Evolutionary conservation across 805 yeast genomes (phyloP).

Genomic region (Yamadazyma philogaea): DNA sequence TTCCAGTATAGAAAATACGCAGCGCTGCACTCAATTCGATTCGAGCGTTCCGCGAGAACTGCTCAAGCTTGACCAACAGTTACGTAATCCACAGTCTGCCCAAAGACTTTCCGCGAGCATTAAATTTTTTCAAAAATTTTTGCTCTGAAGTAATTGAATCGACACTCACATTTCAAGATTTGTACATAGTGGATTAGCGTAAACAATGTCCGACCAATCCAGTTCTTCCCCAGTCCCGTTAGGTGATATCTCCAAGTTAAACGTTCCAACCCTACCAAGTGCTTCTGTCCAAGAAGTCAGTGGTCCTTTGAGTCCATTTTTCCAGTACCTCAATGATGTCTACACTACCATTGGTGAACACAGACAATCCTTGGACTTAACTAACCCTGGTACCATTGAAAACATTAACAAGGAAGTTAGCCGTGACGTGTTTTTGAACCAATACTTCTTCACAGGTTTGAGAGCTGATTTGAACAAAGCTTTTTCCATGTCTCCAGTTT

Average conservation of each 20-base stretch:
- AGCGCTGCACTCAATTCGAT: neutral
- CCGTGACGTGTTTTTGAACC: constrained; percentile 86
- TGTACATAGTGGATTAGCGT: constrained; percentile 6
- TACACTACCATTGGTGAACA: constrained; percentile 71
- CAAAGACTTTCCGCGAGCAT: neutral
- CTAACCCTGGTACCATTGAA: constrained; percentile 94
- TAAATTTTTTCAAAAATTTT: constrained; percentile 5
- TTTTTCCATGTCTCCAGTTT: constrained; percentile 85
- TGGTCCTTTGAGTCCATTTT: constrained; percentile 64
- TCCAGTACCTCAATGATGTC: constrained; percentile 73
- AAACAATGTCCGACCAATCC: constrained; percentile 10
- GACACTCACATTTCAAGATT: constrained; percentile 5
- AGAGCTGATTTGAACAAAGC: constrained; percentile 96
- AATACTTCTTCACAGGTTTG: constrained; percentile 89
- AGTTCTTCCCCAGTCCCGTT: constrained; percentile 43
- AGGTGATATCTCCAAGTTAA: constrained; percentile 58
- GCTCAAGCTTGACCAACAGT: neutral
- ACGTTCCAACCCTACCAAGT: constrained; percentile 56
- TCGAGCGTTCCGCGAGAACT: neutral
- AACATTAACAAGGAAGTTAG: constrained; percentile 90
- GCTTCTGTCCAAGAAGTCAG: constrained; percentile 53
- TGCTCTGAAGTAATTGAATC: constrained; percentile 3
- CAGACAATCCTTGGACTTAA: constrained; percentile 75
- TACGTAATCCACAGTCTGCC: constrained; percentile 3
- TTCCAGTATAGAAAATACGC: neutral